phyloP scores from a whole-genome alignment of 2,329 filamentous ascomycete species.

The Diaporthe nobilis region DNA sequence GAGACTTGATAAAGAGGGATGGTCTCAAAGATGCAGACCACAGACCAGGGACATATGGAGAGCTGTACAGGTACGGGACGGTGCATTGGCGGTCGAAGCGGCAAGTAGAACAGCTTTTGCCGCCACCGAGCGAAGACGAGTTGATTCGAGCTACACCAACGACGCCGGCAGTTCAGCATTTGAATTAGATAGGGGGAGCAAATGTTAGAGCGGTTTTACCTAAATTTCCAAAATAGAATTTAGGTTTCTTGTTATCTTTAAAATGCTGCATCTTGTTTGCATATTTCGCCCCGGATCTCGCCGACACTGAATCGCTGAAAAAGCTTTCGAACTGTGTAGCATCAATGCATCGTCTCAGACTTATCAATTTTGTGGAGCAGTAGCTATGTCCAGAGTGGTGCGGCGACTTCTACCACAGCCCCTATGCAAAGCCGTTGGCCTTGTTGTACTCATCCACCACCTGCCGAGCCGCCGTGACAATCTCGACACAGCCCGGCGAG shows the following conservation, averaged over 20 bases:
- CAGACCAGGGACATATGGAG: conserved; percentile 8
- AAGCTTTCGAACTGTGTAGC: too few relatives aligned
- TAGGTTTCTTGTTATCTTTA: too few relatives aligned
- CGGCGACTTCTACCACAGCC: neutral
- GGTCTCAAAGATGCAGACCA: conserved; percentile 29
- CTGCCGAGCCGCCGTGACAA: conserved; percentile 56
- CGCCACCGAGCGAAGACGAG: neutral
- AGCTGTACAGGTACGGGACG: conserved; percentile 15
- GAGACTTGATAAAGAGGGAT: conserved; percentile 30
- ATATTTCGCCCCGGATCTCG: too few relatives aligned
- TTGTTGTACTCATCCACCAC: conserved; percentile 59
- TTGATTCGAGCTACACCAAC: conserved; percentile 12
- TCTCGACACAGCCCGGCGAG: conserved; percentile 60
- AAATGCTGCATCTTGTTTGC: too few relatives aligned
- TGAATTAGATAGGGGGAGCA: neutral
- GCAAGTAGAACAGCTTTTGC: neutral
- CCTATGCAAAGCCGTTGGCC: conserved; percentile 21
- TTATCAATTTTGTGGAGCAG: neutral
- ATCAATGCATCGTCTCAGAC: too few relatives aligned
- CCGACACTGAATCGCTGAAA: too few relatives aligned
- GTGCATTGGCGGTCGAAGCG: conserved; percentile 25
- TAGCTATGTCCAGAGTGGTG: neutral
- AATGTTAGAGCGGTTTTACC: neutral
- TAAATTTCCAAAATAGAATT: too few relatives aligned
- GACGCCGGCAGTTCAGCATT: neutral